Conservation (phyloP, 1,139 yeast genomes). For the Blastobotrys indianensis region DNA sequence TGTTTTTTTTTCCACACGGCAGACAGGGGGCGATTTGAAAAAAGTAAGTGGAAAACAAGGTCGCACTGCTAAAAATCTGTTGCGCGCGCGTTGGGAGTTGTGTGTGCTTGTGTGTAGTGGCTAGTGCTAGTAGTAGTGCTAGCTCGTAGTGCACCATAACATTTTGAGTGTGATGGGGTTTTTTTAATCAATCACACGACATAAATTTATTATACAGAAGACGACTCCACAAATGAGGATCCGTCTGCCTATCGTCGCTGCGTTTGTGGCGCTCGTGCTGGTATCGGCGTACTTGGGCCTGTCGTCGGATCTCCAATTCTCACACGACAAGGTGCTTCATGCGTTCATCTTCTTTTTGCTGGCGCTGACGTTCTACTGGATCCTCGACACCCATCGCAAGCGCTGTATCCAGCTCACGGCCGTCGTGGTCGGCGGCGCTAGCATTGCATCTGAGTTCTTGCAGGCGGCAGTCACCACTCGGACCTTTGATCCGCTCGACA, state of each 20-base stretch:
- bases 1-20: no score
- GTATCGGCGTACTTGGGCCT: slow-evolving; percentile 43
- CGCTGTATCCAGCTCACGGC: slow-evolving; percentile 42
- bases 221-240: slow-evolving; percentile 14
- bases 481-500: slow-evolving; percentile 34
- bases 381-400: slow-evolving; percentile 42
- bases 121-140: no score
- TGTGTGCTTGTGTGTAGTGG: no score
- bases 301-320: slow-evolving; percentile 39
- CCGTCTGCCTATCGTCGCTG: slow-evolving; percentile 21
- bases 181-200: no score
- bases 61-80: no score
- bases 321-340: slow-evolving; percentile 52
- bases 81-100: no score
- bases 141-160: no score
- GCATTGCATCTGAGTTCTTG: slow-evolving; percentile 48
- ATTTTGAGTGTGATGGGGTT: no score
- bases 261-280: slow-evolving; percentile 28
- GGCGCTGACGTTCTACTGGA: slow-evolving; percentile 51
- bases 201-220: background rate
- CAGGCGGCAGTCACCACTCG: slow-evolving; percentile 34
- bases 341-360: slow-evolving; percentile 45
- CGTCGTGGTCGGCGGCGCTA: slow-evolving; percentile 40
- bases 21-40: no score
- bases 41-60: no score